Percentiles rank a stretch among this genome's conserved stretches.
These are phyloP conservation scores for Chenopodium suecicum DNA, from an alignment of 148 eudicot species.

Conservation along the genomic window DNA sequence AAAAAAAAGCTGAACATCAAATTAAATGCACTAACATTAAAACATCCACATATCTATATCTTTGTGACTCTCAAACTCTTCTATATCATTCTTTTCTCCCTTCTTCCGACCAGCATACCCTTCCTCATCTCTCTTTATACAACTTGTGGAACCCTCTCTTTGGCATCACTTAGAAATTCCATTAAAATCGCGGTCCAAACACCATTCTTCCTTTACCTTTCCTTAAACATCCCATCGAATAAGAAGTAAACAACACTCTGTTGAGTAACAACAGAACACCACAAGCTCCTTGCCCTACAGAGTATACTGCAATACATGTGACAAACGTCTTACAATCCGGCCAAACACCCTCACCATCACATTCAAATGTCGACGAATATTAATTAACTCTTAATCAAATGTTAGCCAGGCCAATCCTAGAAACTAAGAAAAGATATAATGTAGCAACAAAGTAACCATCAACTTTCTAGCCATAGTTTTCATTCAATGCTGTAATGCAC, in stretches of 20 bases:
- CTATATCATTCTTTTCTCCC: background rate
- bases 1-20: too few relatives aligned
- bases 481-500: conserved; percentile 26
- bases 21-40: background rate
- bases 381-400: conserved; percentile 10
- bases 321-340: conserved; percentile 6
- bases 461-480: conserved; percentile 20
- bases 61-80: background rate
- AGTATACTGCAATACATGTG: background rate
- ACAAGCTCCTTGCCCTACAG: conserved; percentile 11
- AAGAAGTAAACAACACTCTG: background rate
- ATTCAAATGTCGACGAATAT: background rate
- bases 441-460: conserved; percentile 13
- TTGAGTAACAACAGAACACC: conserved; percentile 7
- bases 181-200: background rate
- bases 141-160: conserved; percentile 23
- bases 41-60: conserved; percentile 11
- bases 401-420: conserved; percentile 6
- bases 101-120: conserved; percentile 12
- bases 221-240: background rate
- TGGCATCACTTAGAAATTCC: background rate
- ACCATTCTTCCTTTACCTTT: conserved; percentile 15
- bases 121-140: background rate
- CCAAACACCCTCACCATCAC: conserved; percentile 12
- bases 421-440: background rate